Base-by-base conservation (phyloP, 495 filamentous ascomycete species). In the Penicillium lagena region DNA sequence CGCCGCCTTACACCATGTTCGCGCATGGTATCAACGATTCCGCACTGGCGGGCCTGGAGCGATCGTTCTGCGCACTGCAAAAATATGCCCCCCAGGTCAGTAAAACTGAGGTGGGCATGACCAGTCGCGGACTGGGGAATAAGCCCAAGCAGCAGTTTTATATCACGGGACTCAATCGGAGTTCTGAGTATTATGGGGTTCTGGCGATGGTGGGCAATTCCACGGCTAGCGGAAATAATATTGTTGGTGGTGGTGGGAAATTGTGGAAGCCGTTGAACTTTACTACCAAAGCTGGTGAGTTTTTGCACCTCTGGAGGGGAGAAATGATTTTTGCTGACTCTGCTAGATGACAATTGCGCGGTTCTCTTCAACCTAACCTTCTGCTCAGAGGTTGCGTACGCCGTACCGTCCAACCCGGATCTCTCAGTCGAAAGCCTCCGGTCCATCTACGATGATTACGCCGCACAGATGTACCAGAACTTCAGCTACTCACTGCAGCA, bases 91-190 rank as follows among this genome's bases (percentile, higher is more conserved):
- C 4, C 1, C 78, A 84, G 52, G 77, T 88, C 33, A 66, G 75
- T 10, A 69, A 71, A 29, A 76, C 83, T 11, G 65, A 79, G 12
- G 75, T 74, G 29, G 73, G 75, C 36, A 86, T 95, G 75, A 93
- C 85, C 2, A 76, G 58, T 17, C 71, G 79, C 2, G 81, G 82
- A 4, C 62, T 69, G 0, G 75, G 72, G 6, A 79, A 79, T 39
- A 60, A 79, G 35, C 86, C 87, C 1, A 86, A 86, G 54, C 79
- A 94, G 64, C 87, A 96, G 56, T 94, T 97, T 62, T 87, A 91
- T 50, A 66, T 95, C 29, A 79, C 71, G 12, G 78, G 80, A 2
- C 72, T 98, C 12, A 87, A 89, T 39, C 60, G 67, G 6, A 86
- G 78, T 50, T 76, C 83, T 7, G 72, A 63, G 1, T 98, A 97